Conservation (phyloP, 441 rosid species). For the Oxalis stricta region DNA sequence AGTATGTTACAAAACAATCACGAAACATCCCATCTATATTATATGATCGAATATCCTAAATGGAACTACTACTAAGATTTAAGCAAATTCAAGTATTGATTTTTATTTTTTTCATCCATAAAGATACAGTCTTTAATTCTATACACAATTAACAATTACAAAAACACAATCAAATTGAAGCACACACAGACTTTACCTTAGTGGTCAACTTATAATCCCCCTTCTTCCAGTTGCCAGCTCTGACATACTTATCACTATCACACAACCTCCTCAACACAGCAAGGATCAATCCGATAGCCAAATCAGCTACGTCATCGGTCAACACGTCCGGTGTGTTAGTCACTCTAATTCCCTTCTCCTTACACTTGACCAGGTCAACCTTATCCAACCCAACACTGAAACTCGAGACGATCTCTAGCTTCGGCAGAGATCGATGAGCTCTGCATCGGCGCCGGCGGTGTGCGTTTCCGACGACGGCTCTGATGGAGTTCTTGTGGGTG, state of each 20-base stretch:
- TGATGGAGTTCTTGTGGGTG: slow-evolving; percentile 42
- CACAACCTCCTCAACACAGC: slow-evolving; percentile 71
- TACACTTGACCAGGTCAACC: slow-evolving; percentile 71
- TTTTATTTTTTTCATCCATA: too few species aligned
- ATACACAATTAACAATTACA: too few species aligned
- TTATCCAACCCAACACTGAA: slow-evolving; percentile 84
- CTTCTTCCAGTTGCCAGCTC: slow-evolving; percentile 63
- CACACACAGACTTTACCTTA: slow-evolving; percentile 66
- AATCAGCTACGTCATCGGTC: slow-evolving; percentile 88
- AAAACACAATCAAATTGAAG: too few species aligned
- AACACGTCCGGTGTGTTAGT: slow-evolving; percentile 85
- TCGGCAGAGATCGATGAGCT: slow-evolving; percentile 57
- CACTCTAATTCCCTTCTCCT: slow-evolving; percentile 65
- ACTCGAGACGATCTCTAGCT: slow-evolving; percentile 63
- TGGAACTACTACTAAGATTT: too few species aligned
- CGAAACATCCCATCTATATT: too few species aligned
- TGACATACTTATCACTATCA: slow-evolving; percentile 60
- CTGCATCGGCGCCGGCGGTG: slow-evolving; percentile 52
- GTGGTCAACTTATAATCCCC: slow-evolving; percentile 54
- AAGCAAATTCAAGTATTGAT: too few species aligned
- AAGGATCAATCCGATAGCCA: slow-evolving; percentile 66
- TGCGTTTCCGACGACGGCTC: slow-evolving; percentile 64
- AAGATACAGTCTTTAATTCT: too few species aligned
- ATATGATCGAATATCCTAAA: too few species aligned
- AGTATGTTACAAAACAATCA: too few species aligned